A percentile compares a stretch with the other conserved stretches of the same genome.
phyloP scores from a whole-genome alignment of 78 protist species.

The Dictyostelium intermedium region DNA sequence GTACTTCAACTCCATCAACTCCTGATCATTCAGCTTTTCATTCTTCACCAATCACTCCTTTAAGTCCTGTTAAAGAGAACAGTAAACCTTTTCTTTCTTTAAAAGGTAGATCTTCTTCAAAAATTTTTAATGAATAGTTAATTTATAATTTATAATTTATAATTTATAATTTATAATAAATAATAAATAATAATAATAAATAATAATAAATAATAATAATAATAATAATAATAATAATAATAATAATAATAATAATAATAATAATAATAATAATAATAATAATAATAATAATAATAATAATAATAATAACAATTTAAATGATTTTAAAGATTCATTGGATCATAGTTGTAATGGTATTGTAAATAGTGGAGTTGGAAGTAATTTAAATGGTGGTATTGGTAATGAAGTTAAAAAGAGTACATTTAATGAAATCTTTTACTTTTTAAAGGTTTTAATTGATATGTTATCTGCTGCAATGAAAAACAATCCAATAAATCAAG shows the following conservation, averaged over 20 bases:
- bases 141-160: too few species aligned
- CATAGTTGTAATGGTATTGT: not conserved
- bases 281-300: not conserved
- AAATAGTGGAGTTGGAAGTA: not conserved
- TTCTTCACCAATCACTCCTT: not conserved
- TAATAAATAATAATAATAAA: too few species aligned
- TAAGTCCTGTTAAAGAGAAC: not conserved
- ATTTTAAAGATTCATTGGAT: not conserved
- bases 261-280: not conserved
- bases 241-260: not conserved
- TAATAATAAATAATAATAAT: too few species aligned
- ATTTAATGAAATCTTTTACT: conserved; percentile 62
- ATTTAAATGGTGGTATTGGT: not conserved
- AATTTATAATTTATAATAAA: not conserved
- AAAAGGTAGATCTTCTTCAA: not conserved
- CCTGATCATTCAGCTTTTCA: not conserved
- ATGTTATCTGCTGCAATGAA: conserved; percentile 74
- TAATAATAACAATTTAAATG: not conserved
- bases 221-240: not conserved
- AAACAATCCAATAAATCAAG: conserved; percentile 51
- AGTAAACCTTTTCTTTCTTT: not conserved
- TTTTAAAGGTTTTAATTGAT: conserved; percentile 65
- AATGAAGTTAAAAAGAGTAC: not conserved
- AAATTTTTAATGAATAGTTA: not conserved
- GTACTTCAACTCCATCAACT: not conserved